Conservation (phyloP, 2,329 filamentous ascomycete species). For the Colletotrichum sp. region DNA sequence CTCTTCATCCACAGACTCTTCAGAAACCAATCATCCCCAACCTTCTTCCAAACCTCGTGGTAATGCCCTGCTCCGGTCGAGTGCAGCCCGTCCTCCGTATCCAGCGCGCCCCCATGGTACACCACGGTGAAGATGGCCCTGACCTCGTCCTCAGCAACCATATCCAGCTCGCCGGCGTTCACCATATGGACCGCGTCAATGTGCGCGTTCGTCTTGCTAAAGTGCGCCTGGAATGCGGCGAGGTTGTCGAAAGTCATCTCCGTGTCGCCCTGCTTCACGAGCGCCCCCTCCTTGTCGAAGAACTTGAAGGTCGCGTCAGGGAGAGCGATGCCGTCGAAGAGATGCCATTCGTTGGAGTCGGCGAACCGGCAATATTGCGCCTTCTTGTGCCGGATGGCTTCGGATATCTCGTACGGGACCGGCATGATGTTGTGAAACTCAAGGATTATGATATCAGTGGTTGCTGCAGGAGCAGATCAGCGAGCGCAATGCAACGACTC, state of each 20-base stretch:
- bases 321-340: conserved; percentile 13
- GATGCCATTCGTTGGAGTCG: conserved; percentile 11
- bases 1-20: conserved; percentile 10
- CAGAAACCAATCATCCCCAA: conserved; percentile 17
- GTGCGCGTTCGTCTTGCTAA: background rate
- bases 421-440: background rate
- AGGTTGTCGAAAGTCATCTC: background rate
- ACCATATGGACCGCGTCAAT: conserved; percentile 4
- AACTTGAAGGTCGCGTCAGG: conserved; percentile 12
- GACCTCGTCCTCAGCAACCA: conserved; percentile 17
- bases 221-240: conserved; percentile 3
- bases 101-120: conserved; percentile 2
- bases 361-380: conserved; percentile 18
- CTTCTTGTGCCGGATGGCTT: conserved; percentile 22
- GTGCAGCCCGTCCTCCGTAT: background rate
- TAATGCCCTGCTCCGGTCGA: conserved; percentile 15
- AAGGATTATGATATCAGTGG: background rate
- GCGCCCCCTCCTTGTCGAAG: background rate
- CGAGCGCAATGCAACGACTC: background rate
- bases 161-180: conserved; percentile 1
- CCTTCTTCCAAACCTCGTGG: conserved; percentile 12
- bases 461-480: background rate
- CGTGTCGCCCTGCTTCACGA: background rate
- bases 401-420: conserved; percentile 6
- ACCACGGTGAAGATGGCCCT: conserved; percentile 8